Base-by-base conservation (phyloP, 805 yeast species). In the Sugiyamaella americana region DNA sequence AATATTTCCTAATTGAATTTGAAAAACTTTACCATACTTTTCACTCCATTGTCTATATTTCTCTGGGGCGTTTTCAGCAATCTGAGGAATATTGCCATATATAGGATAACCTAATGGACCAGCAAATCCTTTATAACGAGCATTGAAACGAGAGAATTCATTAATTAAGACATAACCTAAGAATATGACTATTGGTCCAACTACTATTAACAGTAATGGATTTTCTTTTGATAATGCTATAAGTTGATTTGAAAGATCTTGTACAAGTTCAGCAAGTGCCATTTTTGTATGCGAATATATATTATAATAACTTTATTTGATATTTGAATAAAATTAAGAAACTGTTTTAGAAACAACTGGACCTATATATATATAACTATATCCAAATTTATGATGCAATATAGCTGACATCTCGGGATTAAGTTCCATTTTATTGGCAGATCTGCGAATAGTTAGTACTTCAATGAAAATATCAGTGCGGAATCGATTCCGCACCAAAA, bases 1-100 rank as follows among this genome's bases (percentile, higher is more conserved):
- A 26, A 63, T 68, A 16, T 60, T 65, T 0, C 93, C 93, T 45
- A 84, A 61, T 43, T 82, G 64, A 37, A 83, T 69, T 53, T 84
- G 89, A 56, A 73, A 82, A 1, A 82, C 73, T 3, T 65, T 60
- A n/a, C 63, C 55, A 51, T 72, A 71, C 13, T 51, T 49, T 16
- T 60, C 40, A 1, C 71, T 44, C 78, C 86, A 75, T 11, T 62
- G 49, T 40, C 64, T 23, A 40, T 29, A 29, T 4, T 3, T 41
- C 19, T 24, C 44, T 19, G 37, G 38, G n/a, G 44, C 44, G 16
- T 24, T 30, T 11, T 2, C 24, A 32, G 13, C 4, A 41, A 34
- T 21, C 57, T 54, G 58, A 6, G 48, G 57, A 18, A 54, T 48
- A 40, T 54, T 53, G 3, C 58, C 58, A 8, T 50, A 17, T 4